These are phyloP conservation scores for Chlorella sp. DNA, from an alignment of 139 green algal genomes.

Conservation along the genomic window DNA sequence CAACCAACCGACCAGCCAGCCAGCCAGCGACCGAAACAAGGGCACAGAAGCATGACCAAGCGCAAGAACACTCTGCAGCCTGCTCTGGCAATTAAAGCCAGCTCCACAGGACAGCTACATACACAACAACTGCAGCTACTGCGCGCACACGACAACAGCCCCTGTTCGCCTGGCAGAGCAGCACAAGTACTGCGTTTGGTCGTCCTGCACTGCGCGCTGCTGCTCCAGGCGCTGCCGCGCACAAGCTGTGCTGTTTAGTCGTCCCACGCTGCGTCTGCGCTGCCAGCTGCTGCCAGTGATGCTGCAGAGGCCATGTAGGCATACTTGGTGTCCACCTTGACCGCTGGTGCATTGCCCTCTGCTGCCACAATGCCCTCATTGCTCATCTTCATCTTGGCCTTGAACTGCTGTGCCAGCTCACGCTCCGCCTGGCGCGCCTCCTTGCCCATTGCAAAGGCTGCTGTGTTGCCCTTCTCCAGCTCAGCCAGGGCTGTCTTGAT, in stretches of 20 bases:
- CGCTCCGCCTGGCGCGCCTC: constrained; percentile 62
- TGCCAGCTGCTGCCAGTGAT: constrained; percentile 18
- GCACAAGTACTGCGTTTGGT: too few relatives aligned
- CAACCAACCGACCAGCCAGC: too few relatives aligned
- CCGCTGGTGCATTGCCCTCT: constrained; percentile 19
- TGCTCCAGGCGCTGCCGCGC: neutral
- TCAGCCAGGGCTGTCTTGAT: constrained; percentile 65
- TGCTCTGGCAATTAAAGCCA: too few relatives aligned
- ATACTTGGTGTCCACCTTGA: constrained; percentile 71
- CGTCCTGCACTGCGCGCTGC: too few relatives aligned
- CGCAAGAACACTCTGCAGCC: too few relatives aligned
- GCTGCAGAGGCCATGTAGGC: constrained; percentile 46
- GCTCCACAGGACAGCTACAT: too few relatives aligned
- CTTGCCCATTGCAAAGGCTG: constrained; percentile 78
- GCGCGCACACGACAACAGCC: too few relatives aligned
- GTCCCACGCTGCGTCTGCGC: constrained; percentile 59
- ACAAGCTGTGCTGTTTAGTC: constrained; percentile 34
- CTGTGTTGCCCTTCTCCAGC: constrained; percentile 70
- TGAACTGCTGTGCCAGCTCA: constrained; percentile 51
- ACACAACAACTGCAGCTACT: too few relatives aligned
- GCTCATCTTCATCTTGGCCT: constrained; percentile 19
- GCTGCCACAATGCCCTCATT: constrained; percentile 30
- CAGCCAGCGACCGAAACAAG: too few relatives aligned
- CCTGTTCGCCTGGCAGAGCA: too few relatives aligned
- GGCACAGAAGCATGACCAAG: too few relatives aligned